Conservation (phyloP, 352 stramenopile species). For the Thraustotheca clavata region DNA sequence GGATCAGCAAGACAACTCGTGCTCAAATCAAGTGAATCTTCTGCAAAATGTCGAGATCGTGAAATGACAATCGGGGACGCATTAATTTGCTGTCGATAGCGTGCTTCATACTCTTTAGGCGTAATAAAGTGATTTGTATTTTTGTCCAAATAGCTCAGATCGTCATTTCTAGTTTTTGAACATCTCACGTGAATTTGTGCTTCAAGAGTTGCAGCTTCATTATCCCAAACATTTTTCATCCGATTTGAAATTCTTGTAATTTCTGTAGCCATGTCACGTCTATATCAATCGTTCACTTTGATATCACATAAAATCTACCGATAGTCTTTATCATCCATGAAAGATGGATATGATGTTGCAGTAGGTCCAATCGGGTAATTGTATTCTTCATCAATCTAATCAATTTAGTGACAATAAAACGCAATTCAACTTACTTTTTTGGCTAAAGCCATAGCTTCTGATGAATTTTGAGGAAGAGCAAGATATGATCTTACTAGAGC, state of each 20-base stretch:
- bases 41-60: not conserved
- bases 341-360: not conserved
- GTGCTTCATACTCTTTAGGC: slow-evolving; percentile 11
- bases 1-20: not conserved
- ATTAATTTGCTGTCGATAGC: slow-evolving; percentile 1
- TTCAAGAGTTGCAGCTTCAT: not conserved
- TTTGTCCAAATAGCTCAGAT: slow-evolving; percentile 2
- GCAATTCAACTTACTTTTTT: not conserved
- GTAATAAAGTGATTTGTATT: not conserved
- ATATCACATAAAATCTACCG: not conserved
- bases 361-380: slow-evolving; percentile 15
- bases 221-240: slow-evolving; percentile 14
- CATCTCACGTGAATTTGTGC: not conserved
- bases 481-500: slow-evolving; percentile 5
- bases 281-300: not conserved
- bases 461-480: not conserved
- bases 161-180: not conserved
- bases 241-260: not conserved
- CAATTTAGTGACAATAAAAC: not conserved
- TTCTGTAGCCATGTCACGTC: not conserved
- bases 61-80: not conserved
- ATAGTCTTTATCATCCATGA: slow-evolving; percentile 20
- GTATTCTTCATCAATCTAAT: slow-evolving; percentile 13
- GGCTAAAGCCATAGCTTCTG: not conserved
- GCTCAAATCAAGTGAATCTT: too few species aligned